These are phyloP conservation scores for Candida andamanensis DNA, from an alignment of 805 yeast genomes.

Conservation along the genomic window DNA sequence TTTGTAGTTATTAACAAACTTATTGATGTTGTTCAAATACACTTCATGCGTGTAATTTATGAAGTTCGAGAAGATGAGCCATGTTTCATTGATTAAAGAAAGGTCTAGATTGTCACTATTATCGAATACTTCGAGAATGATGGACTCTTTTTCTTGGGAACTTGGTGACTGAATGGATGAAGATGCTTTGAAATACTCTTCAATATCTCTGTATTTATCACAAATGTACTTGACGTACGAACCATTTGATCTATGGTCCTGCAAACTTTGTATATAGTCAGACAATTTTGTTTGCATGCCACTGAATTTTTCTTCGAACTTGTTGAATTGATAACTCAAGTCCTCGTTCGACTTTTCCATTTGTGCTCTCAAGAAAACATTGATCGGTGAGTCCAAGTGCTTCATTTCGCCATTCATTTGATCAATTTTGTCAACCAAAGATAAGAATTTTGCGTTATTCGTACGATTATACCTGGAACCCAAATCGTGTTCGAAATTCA, in stretches of 20 bases:
- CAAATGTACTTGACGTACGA: slow-evolving; percentile 33
- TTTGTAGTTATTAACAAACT: slow-evolving; percentile 33
- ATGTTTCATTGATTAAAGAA: slow-evolving; percentile 38
- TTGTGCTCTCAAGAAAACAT: slow-evolving; percentile 31
- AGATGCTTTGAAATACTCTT: slow-evolving; percentile 30
- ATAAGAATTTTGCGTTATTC: slow-evolving; percentile 27
- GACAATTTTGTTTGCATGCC: slow-evolving; percentile 33
- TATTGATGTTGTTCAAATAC: slow-evolving; percentile 23
- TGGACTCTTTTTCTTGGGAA: slow-evolving; percentile 22
- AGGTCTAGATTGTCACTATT: slow-evolving; percentile 37
- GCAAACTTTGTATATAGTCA: slow-evolving; percentile 31
- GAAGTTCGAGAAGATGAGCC: slow-evolving; percentile 37
- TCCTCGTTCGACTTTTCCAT: slow-evolving; percentile 26
- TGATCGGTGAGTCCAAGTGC: slow-evolving; percentile 16
- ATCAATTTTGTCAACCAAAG: slow-evolving; percentile 35
- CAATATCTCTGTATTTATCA: slow-evolving; percentile 34
- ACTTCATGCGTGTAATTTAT: slow-evolving; percentile 28
- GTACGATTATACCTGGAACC: slow-evolving; percentile 11
- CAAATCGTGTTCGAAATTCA: slow-evolving; percentile 35
- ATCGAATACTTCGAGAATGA: slow-evolving; percentile 29
- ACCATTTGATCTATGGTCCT: slow-evolving; percentile 27
- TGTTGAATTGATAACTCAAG: slow-evolving; percentile 29
- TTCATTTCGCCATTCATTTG: slow-evolving; percentile 22
- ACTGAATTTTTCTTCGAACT: slow-evolving; percentile 31
- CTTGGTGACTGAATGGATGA: slow-evolving; percentile 16